Conservation (phyloP, 495 filamentous ascomycete species). For the Penicillium taxi region DNA sequence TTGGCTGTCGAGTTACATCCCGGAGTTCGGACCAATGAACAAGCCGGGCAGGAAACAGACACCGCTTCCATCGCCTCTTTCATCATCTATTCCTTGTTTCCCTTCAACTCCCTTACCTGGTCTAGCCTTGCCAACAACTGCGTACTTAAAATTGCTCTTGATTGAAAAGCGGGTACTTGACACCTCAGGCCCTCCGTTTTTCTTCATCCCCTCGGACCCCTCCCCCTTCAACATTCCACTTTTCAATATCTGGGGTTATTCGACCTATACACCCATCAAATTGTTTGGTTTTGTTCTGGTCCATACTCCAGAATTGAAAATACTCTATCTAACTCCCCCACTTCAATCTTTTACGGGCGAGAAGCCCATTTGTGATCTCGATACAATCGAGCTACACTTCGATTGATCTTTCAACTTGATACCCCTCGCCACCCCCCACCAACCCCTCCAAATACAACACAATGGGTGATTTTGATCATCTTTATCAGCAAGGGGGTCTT, state of each 20-base stretch:
- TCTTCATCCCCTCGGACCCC: constrained; percentile 4
- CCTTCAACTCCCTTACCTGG: constrained; percentile 1
- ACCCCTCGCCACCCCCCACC: constrained; percentile 1
- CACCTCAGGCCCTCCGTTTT: constrained; percentile 15
- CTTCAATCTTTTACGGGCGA: constrained; percentile 10
- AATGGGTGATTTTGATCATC: constrained; percentile 33
- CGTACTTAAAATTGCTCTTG: neutral
- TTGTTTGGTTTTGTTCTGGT: constrained; percentile 1
- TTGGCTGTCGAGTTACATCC: constrained; percentile 9
- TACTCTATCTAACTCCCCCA: neutral
- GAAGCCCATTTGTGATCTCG: constrained; percentile 11
- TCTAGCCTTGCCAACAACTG: neutral
- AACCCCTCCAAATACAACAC: constrained; percentile 2
- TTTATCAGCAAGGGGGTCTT: constrained; percentile 45
- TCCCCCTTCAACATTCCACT: neutral
- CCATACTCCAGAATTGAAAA: constrained; percentile 1
- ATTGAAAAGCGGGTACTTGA: constrained; percentile 3
- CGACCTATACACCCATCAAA: neutral
- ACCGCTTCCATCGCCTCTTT: constrained; percentile 6
- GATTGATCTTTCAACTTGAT: neutral
- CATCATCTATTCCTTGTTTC: constrained; percentile 8
- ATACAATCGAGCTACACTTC: constrained; percentile 2
- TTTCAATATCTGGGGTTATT: neutral
- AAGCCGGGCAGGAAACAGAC: constrained; percentile 6
- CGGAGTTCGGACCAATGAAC: constrained; percentile 11